Evolutionary conservation across 2,329 filamentous ascomycete genomes (phyloP).

Genomic region (Pyrenochaeta sp.): DNA sequence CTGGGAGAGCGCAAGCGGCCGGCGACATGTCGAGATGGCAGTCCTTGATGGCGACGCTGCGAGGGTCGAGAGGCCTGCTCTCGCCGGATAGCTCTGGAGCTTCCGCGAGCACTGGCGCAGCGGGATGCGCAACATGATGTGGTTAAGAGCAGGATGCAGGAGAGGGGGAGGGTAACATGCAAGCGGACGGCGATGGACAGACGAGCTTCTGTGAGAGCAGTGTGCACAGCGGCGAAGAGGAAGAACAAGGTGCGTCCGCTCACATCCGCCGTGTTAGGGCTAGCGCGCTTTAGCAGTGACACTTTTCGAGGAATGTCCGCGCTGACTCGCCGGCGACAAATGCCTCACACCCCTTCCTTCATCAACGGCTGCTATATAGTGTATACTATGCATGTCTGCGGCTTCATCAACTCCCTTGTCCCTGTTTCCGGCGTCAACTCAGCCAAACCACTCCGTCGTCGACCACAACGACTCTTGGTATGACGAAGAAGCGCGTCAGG

Average conservation of each 20-base stretch:
- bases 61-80: slow-evolving; percentile 54
- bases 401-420: not conserved
- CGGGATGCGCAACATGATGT: slow-evolving; percentile 76
- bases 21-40: slow-evolving; percentile 57
- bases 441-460: not conserved
- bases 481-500: not conserved
- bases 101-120: slow-evolving; percentile 71
- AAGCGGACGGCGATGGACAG: slow-evolving; percentile 34
- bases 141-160: slow-evolving; percentile 26
- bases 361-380: not conserved
- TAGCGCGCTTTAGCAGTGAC: slow-evolving; percentile 22
- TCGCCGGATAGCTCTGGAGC: slow-evolving; percentile 64
- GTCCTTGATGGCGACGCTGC: slow-evolving; percentile 48
- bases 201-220: slow-evolving; percentile 30
- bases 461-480: not conserved
- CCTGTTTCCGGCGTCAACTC: not conserved
- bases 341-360: slow-evolving; percentile 26
- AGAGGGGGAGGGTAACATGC: slow-evolving; percentile 39
- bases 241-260: slow-evolving; percentile 27
- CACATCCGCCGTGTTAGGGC: slow-evolving; percentile 24
- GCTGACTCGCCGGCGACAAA: slow-evolving; percentile 27
- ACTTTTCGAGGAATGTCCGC: slow-evolving; percentile 12
- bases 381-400: not conserved
- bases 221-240: slow-evolving; percentile 16
- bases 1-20: slow-evolving; percentile 57